Base-by-base conservation (phyloP, 2,329 filamentous ascomycete genomes). In the Reticulascus tulasneorum region DNA sequence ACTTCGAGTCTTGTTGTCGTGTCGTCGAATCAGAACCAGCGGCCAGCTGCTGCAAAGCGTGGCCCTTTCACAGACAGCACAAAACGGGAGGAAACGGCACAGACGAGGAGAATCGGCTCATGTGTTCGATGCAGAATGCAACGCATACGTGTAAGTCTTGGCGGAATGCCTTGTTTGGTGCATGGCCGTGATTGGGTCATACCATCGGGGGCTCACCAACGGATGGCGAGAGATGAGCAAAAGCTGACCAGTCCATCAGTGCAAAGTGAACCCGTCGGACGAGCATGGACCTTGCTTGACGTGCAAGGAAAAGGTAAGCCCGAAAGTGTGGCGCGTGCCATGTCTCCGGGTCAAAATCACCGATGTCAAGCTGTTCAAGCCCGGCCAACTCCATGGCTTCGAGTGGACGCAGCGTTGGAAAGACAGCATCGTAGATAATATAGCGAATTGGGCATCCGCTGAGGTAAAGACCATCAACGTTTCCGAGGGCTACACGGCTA, bases 111-210 rank as follows among this genome's bases (percentile, higher is more conserved):
- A 35, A 71, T 75, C 13, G 75, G 75, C 8, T 77, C 73, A 15
- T 81, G 77, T 47, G 71, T 80, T 39, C 64, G 76, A 28, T 81
- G 77, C 44, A 66, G 73, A 32, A 78, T 79, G 73, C 77, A 80
- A 46, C 67, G 75, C 27, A 79, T 80, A 47, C 67, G 77, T 31
- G 76, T 79, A 55, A 66, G 73, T 60, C 21, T 20, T 18, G 20
- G 12, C 9, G 7, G 25, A 9, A 12, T 6, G 17, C 5, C 12
- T 17, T 10, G 13, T 12, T 17, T 20, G 18, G n/a, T n/a, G n/a
- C n/a, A n/a, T n/a, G n/a, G n/a, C n/a, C n/a, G n/a, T n/a, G n/a
- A n/a, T n/a, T n/a, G n/a, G n/a, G n/a, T n/a, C n/a, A n/a, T n/a
- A n/a, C n/a, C n/a, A n/a, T n/a, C n/a, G n/a, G n/a, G n/a, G 11